These are phyloP conservation scores for Irpex sp. DNA, from an alignment of 1,284 basidiomycete species.

Conservation along the genomic window DNA sequence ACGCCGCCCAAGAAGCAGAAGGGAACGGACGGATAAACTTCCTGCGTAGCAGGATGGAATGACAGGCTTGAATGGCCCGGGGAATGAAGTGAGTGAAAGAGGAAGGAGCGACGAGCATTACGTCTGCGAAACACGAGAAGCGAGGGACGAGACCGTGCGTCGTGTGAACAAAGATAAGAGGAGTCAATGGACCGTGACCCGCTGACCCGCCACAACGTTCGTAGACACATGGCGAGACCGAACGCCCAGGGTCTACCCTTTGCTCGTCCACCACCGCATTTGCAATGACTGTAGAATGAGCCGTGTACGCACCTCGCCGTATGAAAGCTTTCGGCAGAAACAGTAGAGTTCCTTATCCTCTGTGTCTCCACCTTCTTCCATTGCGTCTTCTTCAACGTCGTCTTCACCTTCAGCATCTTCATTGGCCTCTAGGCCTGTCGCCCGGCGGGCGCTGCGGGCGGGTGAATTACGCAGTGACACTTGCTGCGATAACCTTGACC, in stretches of 20 bases:
- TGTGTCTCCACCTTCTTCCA: constrained; percentile 2
- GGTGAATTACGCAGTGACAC: constrained; percentile 21
- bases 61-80: background rate
- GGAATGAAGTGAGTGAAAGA: background rate
- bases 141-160: background rate
- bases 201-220: constrained; percentile 1
- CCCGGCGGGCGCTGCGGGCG: constrained; percentile 29
- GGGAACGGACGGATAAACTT: background rate
- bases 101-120: constrained; percentile 2
- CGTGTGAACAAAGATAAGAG: background rate
- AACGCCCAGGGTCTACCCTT: background rate
- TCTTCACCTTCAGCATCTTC: constrained; percentile 46
- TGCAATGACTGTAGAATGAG: background rate
- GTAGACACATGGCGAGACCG: background rate
- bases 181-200: constrained; percentile 1
- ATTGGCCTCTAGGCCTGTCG: constrained; percentile 33
- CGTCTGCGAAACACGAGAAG: constrained; percentile 2
- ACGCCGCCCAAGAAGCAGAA: background rate
- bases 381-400: constrained; percentile 15
- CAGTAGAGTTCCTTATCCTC: constrained; percentile 3
- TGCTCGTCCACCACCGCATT: background rate
- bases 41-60: background rate
- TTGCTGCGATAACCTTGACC: constrained; percentile 26
- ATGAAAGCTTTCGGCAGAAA: background rate
- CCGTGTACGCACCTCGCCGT: background rate